Evolutionary conservation across 805 yeast species (phyloP), one percentile per base, ranked within the genome.

Genomic region (Candida broadrunensis): DNA sequence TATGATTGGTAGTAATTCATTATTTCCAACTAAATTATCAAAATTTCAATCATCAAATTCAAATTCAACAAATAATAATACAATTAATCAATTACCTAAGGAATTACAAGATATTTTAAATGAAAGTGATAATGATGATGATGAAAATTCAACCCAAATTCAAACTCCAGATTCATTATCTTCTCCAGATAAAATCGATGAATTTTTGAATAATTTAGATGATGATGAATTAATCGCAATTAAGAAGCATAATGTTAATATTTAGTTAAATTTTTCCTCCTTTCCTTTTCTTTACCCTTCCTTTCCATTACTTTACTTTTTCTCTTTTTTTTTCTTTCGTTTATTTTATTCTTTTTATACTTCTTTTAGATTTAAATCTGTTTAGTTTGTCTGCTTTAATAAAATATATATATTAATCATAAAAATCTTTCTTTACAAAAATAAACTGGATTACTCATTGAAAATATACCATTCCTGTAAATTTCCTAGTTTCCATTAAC

Each of bases 1-100:
- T 15, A 17, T 41, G 15, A 21, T 36, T 1, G 41, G 35, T 4
- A 36, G 35, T 19, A 32, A 30, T 7, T 36, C 50, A 14, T 45
- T 47, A 19, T 42, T 47, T 40, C 55, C 49, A 9, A 25, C 41
- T 11, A 48, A 46, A 27, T 36, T 45, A 19, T 36, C 45, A 3
- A 49, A 35, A 23, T 13, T 23, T n/a, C 5, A 26, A 14, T 33
- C 42, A 3, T n/a, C 12, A 24, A 27, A 36, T n/a, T n/a, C 20
- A 14, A 37, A 24, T 13, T 31, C 36, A 14, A 14, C 25, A 17
- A 33, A 36, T 29, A 15, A n/a, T 2, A 11, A 16, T 14, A 8
- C 43, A 18, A 18, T 31, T n/a, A 33, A 38, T 17, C 23, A 35
- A 4, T 27, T 33, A 5, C 40, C 42, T 6, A 43, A 34, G 8